Evolutionary conservation across 2,329 filamentous ascomycete species (phyloP), one percentile per base, ranked within the genome.

Genomic region (Neonectria neomacrospora): DNA sequence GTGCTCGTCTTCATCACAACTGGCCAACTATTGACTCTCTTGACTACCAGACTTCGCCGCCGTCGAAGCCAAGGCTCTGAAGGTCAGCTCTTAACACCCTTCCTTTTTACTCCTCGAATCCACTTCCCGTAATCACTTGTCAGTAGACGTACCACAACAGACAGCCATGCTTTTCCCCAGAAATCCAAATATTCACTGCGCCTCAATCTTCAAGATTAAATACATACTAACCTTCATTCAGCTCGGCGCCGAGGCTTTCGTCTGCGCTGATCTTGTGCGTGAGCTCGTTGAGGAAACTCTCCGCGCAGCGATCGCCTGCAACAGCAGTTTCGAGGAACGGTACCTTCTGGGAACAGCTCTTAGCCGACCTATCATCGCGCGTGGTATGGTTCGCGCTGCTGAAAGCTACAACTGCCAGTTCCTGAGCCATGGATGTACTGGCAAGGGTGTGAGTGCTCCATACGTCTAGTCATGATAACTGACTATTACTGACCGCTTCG

Each of bases 341-440:
- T 79, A 78, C 55, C 71, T 78, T 6, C 71, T 75, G 66, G 85
- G 85, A 61, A 89, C 86, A 53, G 82, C 82, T 32, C 81, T 91
- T 60, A 89, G 89, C 67, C 85, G 89, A 50, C 89, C 89, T 44
- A 85, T 91, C 73, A 90, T 91, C 69, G 88, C 89, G 60, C 82
- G 88, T 58, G 85, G 84, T 5, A 68, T 73, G 41, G 74, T 80
- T 26, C 69, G 69, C 7, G 73, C 67, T 44, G 79, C 80, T 3
- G 30, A 81, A 50, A 60, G 78, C 50, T 73, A 77, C 63, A 76
- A 78, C 61, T 83, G 80, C 67, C 53, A 74, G 66, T 77, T 75
- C 72, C 74, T 75, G 72, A 85, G 73, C 64, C 80, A 82, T 76
- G 85, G 85, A 55, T 89, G 86, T 80, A 90, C 87, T 22, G 87